Evolutionary conservation across 73 alveolate genomes (phyloP), one percentile per base, ranked within the genome.

Genomic region (Paramecium octaurelia): DNA sequence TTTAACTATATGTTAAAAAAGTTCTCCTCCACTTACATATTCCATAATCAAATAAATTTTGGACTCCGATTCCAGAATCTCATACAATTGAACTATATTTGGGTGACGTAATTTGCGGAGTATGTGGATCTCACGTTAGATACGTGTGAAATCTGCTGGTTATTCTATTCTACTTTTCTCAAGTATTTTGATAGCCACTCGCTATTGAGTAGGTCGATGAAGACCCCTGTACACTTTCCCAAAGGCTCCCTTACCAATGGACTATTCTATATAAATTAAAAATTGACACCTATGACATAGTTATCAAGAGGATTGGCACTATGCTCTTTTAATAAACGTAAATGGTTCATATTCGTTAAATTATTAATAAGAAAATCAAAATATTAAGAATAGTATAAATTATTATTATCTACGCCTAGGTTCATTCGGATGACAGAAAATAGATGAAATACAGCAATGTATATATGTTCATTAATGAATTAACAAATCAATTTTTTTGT

Each of bases 1-100:
- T 68, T 94, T 80, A 21, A 97, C 99, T 16, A 97, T 97, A 94
- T 95, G 93, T 69, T 97, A 94, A 93, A 97, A 97, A 96, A 87
- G 86, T 48, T 97, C 99, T 3, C 99, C 99, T 12, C 98, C 98
- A 24, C 89, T 60, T n/a, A 98, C 98, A 88, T 89, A 95, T 94
- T 97, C 99, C 99, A 97, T 96, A 54, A 97, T 95, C 42, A 97
- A 92, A 92, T 60, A 96, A 48, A 96, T 94, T 36, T 96, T 94
- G n/a, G 96, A 88, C 4, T 95, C 71, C 23, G 97, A 95, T 93
- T 97, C 99, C 10, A 92, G 58, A 75, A 96, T 95, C 86, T 97
- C 99, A 96, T 96, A 97, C 68, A 97, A 86, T 92, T 97, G 96
- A 16, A 96, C 95, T 1, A 97, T 95, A 50, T 96, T 94, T 1